Percentiles rank a stretch among this genome's conserved stretches.
These are phyloP conservation scores for Pseudocercospora fijiensis DNA, from an alignment of 2,329 filamentous ascomycete genomes.

Conservation along the genomic window DNA sequence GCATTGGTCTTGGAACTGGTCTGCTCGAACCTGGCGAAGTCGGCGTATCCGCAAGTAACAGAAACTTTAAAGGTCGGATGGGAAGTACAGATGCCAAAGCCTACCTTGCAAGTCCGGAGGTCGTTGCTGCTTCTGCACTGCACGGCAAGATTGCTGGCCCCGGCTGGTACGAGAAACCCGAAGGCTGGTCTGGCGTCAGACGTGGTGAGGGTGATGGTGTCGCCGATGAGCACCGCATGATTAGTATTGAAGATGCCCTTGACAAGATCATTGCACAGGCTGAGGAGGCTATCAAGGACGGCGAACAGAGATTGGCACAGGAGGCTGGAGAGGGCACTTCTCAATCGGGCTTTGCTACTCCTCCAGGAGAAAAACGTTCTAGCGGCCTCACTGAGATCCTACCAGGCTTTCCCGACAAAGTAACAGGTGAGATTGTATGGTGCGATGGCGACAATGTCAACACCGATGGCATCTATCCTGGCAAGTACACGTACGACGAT, in stretches of 20 bases:
- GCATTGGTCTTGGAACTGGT: conserved; percentile 80
- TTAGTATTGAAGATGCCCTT: conserved; percentile 67
- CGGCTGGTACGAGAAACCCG: conserved; percentile 72
- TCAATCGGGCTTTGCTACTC: conserved; percentile 28
- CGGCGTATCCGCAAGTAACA: conserved; percentile 78
- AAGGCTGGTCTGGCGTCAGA: conserved; percentile 64
- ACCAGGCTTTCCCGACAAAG: conserved; percentile 80
- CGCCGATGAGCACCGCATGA: conserved; percentile 61
- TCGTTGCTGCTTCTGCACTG: conserved; percentile 86
- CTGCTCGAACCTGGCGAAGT: conserved; percentile 82
- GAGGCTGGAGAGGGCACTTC: conserved; percentile 33
- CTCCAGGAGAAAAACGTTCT: conserved; percentile 29
- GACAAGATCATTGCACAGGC: conserved; percentile 69
- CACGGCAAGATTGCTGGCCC: conserved; percentile 71
- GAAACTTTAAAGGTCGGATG: conserved; percentile 92
- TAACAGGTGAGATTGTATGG: conserved; percentile 85
- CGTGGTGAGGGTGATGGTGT: conserved; percentile 71
- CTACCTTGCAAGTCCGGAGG: conserved; percentile 84
- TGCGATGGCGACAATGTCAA: conserved; percentile 84
- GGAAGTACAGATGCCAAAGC: conserved; percentile 75
- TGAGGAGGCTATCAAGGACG: conserved; percentile 60
- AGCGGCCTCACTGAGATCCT: conserved; percentile 65
- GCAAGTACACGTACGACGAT: conserved; percentile 91
- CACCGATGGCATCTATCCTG: conserved; percentile 90
- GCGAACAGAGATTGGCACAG: conserved; percentile 49